Base-by-base conservation (phyloP, 371 early-diverging fungal species). In the Haplosporangium sp. region DNA sequence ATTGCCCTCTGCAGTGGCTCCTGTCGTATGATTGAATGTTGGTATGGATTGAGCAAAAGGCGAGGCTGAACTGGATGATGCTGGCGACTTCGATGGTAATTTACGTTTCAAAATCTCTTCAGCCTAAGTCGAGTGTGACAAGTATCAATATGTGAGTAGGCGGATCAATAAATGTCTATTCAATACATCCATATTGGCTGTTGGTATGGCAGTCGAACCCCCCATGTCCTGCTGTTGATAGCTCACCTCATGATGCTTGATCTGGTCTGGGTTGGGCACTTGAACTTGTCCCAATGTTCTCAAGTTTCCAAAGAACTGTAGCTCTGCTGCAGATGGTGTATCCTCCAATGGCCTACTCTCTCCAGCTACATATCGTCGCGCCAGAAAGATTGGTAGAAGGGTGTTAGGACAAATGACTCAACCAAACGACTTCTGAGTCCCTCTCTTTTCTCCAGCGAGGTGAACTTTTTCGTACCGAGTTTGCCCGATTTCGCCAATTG, bases 241-340 rank as follows among this genome's bases (percentile, higher is more conserved):
- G 10, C 55, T 51, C 67, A 77, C 79, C 65, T 79, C 79, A 5
- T 58, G 68, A 37, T 79, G 79, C 41, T 79, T 79, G 62, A 79
- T 50, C 38, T 79, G 62, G 53, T 79, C 80, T 18, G 80, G 80
- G 50, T 69, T 68, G 12, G 61, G 42, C 7, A 79, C 69, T 1
- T 73, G 14, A 40, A 79, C 80, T 12, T 79, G 80, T 16, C 80
- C 80, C 7, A 79, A 64, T 11, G 58, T 29, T 38, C 57, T 67
- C 20, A 79, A 59, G 55, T 79, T 79, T 38, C 80, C 80, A 65
- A 79, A 79, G 63, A 73, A 79, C 55, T 73, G 73, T 14, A 64
- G 46, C 47, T 79, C 69, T 20, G 80, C 77, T 38, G 77, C 77
- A 14, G 77, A 76, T 0, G 77, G 80, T 7, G 69, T 72, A 21